Conservation (phyloP, 257 asterid genomes). For the Knoxia roxburghii region DNA sequence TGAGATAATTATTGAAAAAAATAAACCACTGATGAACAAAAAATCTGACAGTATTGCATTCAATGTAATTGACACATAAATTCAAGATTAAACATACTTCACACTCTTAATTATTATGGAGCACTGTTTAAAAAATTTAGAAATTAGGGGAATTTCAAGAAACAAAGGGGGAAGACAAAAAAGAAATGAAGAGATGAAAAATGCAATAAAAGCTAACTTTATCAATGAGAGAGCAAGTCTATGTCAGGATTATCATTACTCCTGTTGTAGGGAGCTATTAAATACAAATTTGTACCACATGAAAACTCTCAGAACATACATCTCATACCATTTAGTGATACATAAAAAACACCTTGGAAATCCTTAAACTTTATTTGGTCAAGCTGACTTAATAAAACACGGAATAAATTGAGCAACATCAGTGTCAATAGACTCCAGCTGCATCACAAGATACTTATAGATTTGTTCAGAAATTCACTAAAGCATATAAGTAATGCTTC, state of each 20-base stretch:
- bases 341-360: not conserved
- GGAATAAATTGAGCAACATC: not conserved
- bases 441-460: not conserved
- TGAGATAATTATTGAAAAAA: not conserved
- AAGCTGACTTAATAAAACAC: not conserved
- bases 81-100: not conserved
- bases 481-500: not conserved
- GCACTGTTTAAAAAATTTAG: not conserved
- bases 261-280: not conserved
- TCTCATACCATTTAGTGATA: not conserved
- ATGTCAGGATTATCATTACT: not conserved
- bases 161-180: no score
- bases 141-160: not conserved
- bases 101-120: not conserved
- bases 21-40: not conserved
- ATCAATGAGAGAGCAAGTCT: not conserved
- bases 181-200: not conserved
- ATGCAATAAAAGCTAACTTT: not conserved
- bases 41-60: not conserved
- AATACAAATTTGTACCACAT: not conserved
- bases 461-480: not conserved
- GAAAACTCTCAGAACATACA: not conserved
- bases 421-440: not conserved
- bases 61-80: not conserved
- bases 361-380: not conserved